phyloP scores from a whole-genome alignment of 2,329 filamentous ascomycete genomes.

The Fusarium compactum region DNA sequence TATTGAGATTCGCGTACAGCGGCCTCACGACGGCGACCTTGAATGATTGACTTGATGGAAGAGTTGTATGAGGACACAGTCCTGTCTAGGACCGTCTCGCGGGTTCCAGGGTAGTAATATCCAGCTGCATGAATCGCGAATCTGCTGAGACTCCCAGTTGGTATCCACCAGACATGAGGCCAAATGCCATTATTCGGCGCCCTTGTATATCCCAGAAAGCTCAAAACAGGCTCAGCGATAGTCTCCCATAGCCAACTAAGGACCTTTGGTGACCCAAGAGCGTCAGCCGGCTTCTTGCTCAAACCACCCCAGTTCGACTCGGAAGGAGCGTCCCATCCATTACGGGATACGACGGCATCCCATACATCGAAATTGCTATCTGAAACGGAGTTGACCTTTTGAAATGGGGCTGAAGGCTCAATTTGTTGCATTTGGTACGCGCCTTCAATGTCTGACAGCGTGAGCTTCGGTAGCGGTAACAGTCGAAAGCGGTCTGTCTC shows the following conservation, averaged over 20 bases:
- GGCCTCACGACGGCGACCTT: background rate
- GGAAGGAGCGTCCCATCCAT: background rate
- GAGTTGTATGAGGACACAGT: conserved; percentile 1
- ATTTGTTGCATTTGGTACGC: background rate
- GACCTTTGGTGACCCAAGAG: background rate
- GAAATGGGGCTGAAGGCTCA: background rate
- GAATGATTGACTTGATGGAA: background rate
- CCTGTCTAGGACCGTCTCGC: background rate
- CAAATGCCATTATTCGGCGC: background rate
- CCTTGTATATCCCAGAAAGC: accelerated
- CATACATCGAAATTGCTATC: background rate
- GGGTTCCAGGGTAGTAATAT: background rate
- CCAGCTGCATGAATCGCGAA: conserved; percentile 6
- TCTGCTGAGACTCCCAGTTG: background rate
- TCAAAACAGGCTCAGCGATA: background rate
- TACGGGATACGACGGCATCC: background rate
- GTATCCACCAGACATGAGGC: conserved; percentile 5
- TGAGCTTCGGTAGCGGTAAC: background rate
- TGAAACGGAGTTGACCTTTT: background rate
- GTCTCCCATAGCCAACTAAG: background rate
- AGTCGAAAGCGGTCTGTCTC: background rate
- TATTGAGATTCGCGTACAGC: background rate
- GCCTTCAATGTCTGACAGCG: background rate
- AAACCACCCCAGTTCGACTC: background rate
- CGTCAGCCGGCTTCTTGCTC: background rate